phyloP scores from a whole-genome alignment of 2,329 filamentous ascomycete genomes.

The Metarhizium humberi region DNA sequence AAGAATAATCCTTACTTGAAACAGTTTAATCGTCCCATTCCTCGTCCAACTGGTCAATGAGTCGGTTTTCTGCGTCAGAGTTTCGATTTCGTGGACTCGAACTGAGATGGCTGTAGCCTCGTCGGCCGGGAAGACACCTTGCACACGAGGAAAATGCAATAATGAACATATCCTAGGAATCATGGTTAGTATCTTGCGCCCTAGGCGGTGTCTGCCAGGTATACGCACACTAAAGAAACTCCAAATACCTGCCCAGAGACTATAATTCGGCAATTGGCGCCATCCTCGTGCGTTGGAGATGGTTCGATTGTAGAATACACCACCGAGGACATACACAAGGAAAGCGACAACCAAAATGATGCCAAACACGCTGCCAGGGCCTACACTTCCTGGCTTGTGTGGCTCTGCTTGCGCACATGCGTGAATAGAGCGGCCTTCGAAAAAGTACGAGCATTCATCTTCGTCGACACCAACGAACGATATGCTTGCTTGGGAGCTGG shows the following conservation, averaged over 20 bases:
- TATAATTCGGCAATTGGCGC: slow-evolving; percentile 92
- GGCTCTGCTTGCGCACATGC: slow-evolving; percentile 64
- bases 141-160: slow-evolving; percentile 62
- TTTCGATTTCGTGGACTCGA: slow-evolving; percentile 40
- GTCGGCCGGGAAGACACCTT: slow-evolving; percentile 51
- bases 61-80: slow-evolving; percentile 76
- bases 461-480: slow-evolving; percentile 78
- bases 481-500: slow-evolving; percentile 56
- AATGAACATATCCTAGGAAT: slow-evolving; percentile 52
- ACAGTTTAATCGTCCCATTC: slow-evolving; percentile 74
- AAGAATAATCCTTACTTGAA: neutral
- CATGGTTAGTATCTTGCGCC: slow-evolving; percentile 8
- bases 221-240: slow-evolving; percentile 62
- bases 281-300: slow-evolving; percentile 91
- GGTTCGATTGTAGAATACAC: slow-evolving; percentile 90
- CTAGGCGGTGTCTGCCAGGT: slow-evolving; percentile 19
- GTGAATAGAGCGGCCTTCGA: slow-evolving; percentile 78
- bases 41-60: slow-evolving; percentile 94
- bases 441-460: slow-evolving; percentile 91
- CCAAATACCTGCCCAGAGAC: slow-evolving; percentile 81
- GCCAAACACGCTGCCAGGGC: slow-evolving; percentile 72
- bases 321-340: slow-evolving; percentile 81
- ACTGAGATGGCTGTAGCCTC: slow-evolving; percentile 59
- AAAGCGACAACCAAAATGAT: slow-evolving; percentile 73
- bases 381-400: slow-evolving; percentile 61